Percentiles rank a stretch among this genome's conserved stretches.
Evolutionary conservation across 2,329 filamentous ascomycete species (phyloP).

Genomic region (Ophiostoma tasmaniense): DNA sequence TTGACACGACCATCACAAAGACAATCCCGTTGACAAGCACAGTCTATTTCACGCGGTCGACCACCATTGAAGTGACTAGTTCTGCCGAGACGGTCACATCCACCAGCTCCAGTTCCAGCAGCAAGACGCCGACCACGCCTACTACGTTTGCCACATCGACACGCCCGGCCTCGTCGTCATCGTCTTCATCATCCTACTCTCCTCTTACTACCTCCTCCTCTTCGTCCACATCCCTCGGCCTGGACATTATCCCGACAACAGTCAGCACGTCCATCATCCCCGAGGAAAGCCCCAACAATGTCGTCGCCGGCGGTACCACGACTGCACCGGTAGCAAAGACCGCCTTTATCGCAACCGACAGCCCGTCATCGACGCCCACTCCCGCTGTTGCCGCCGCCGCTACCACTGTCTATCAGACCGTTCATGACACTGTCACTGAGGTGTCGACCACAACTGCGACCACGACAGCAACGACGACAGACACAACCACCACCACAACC

Average conservation of each 20-base stretch:
- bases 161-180: background rate
- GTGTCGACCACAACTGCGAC: constrained; percentile 10
- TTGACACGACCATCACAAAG: constrained; percentile 10
- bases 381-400: background rate
- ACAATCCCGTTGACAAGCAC: constrained; percentile 11
- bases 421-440: constrained; percentile 15
- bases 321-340: background rate
- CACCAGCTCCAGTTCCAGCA: background rate
- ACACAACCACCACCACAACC: constrained; percentile 9
- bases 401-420: constrained; percentile 10
- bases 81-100: background rate
- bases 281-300: constrained; percentile 40
- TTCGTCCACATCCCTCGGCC: background rate
- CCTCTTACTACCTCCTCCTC: too few relatives aligned
- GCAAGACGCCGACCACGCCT: background rate
- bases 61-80: background rate
- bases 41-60: constrained; percentile 6
- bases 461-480: constrained; percentile 9
- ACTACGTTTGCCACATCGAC: constrained; percentile 3
- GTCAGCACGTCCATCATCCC: background rate
- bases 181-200: background rate
- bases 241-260: background rate
- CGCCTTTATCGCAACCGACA: background rate
- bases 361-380: background rate
- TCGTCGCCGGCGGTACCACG: background rate